A percentile compares a stretch with the other conserved stretches of the same genome.
These are phyloP conservation scores for Areca catechu DNA, from an alignment of 176 grass and related monocot species.

Conservation along the genomic window DNA sequence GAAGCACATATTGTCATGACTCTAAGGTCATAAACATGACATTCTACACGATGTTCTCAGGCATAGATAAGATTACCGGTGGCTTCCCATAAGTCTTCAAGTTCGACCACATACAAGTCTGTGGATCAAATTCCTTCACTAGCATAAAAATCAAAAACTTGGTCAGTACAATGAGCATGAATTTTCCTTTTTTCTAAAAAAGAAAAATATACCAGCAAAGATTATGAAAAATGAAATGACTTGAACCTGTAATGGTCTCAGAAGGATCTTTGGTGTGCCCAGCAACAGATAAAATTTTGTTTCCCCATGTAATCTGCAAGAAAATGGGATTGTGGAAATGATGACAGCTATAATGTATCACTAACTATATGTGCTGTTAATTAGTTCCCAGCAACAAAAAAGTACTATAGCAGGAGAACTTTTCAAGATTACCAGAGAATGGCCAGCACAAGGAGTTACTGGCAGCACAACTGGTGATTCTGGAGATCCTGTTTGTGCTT, in stretches of 20 bases:
- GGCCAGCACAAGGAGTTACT: conserved; percentile 79
- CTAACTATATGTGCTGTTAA: no score
- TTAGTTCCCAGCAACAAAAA: no score
- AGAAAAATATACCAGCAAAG: conserved; percentile 21
- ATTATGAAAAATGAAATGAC: conserved; percentile 5
- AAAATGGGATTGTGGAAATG: conserved; percentile 5
- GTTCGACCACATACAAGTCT: conserved; percentile 80
- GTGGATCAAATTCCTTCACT: conserved; percentile 99
- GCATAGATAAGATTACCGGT: conserved; percentile 54
- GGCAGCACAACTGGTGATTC: conserved; percentile 36
- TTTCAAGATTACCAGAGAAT: conserved; percentile 72
- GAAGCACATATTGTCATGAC: not conserved
- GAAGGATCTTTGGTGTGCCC: conserved; percentile 95
- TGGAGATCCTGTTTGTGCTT: conserved; percentile 51
- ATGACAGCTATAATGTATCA: no score
- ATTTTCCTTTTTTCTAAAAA: not conserved
- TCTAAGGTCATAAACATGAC: conserved; percentile 3
- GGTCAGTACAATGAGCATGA: not conserved
- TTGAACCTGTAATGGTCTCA: conserved; percentile 79
- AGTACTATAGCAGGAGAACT: not conserved
- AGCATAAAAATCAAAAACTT: conserved; percentile 36
- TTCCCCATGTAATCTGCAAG: conserved; percentile 70
- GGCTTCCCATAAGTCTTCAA: conserved; percentile 82
- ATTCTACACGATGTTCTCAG: not conserved
- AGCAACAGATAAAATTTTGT: conserved; percentile 81